A percentile compares a stretch with the other conserved stretches of the same genome.
phyloP scores from a whole-genome alignment of 2,329 filamentous ascomycete genomes.

The Ascochyta viciae-villosae region DNA sequence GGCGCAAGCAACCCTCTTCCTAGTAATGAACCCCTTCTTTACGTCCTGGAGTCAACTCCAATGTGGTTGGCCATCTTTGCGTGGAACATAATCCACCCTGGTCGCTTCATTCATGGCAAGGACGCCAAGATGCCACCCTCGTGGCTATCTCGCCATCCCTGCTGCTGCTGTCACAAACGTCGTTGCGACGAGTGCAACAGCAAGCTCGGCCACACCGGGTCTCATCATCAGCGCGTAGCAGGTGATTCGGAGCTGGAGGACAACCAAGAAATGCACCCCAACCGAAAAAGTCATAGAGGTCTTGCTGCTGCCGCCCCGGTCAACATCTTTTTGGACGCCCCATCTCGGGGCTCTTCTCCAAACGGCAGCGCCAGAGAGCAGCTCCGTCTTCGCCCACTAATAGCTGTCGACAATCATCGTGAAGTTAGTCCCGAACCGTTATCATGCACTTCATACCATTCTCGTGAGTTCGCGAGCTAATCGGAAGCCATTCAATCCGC shows the following conservation, averaged over 20 bases:
- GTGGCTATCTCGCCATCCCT: slow-evolving; percentile 28
- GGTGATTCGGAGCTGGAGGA: slow-evolving; percentile 13
- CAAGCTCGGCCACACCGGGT: slow-evolving; percentile 20
- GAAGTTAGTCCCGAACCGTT: too few species aligned
- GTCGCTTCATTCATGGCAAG: slow-evolving; percentile 21
- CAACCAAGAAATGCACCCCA: too few species aligned
- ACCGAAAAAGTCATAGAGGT: too few species aligned
- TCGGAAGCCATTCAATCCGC: too few species aligned
- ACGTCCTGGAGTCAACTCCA: slow-evolving; percentile 60
- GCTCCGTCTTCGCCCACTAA: too few species aligned
- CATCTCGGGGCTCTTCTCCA: too few species aligned
- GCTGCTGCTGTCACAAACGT: slow-evolving; percentile 26
- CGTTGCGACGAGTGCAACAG: slow-evolving; percentile 25
- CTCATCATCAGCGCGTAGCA: slow-evolving; percentile 15
- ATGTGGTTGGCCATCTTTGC: slow-evolving; percentile 56
- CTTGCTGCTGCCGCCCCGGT: too few species aligned
- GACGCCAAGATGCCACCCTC: slow-evolving; percentile 28
- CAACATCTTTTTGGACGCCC: too few species aligned
- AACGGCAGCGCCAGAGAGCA: too few species aligned
- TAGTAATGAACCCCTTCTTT: slow-evolving; percentile 60
- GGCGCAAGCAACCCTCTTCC: slow-evolving; percentile 54
- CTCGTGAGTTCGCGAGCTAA: too few species aligned
- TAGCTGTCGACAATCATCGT: too few species aligned
- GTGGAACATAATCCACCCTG: slow-evolving; percentile 24
- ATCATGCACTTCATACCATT: too few species aligned